Evolutionary conservation across 345 rosid genomes (phyloP).

Genomic region (Orychophragmus violaceus): DNA sequence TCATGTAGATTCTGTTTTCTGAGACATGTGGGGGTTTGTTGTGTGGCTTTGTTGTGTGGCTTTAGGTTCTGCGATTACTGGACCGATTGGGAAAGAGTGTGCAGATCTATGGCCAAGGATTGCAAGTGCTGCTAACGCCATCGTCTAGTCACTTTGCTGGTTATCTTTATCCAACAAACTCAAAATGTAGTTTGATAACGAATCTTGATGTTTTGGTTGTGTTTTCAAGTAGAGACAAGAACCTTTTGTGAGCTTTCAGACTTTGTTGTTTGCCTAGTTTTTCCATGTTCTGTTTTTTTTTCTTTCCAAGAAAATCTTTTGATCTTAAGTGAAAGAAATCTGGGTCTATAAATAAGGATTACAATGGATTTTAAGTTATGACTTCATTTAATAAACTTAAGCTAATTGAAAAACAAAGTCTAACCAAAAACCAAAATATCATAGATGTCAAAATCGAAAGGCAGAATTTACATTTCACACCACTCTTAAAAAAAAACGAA

Average conservation of each 20-base stretch:
- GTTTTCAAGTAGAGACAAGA: slow-evolving; percentile 2
- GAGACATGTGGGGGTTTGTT: no score
- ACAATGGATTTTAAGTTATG: neutral
- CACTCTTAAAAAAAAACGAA: neutral
- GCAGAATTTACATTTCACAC: slow-evolving; percentile 20
- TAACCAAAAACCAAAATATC: slow-evolving; percentile 9
- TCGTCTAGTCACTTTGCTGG: no score
- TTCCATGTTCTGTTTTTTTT: neutral
- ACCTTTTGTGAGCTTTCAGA: slow-evolving; percentile 3
- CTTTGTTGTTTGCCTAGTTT: neutral
- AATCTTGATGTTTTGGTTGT: neutral
- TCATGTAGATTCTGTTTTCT: neutral
- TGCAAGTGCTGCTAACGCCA: no score
- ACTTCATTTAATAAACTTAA: neutral
- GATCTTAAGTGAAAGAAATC: no score
- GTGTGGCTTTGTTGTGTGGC: no score
- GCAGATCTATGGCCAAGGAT: no score
- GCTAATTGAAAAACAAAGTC: neutral
- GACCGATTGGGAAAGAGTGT: no score
- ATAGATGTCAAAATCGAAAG: slow-evolving; percentile 11
- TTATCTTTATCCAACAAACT: no score
- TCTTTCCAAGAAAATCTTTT: neutral
- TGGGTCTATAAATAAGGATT: neutral
- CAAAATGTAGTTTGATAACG: neutral
- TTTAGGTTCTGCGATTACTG: no score